Conservation (phyloP, 495 filamentous ascomycete genomes). For the Xylaria castorea region DNA sequence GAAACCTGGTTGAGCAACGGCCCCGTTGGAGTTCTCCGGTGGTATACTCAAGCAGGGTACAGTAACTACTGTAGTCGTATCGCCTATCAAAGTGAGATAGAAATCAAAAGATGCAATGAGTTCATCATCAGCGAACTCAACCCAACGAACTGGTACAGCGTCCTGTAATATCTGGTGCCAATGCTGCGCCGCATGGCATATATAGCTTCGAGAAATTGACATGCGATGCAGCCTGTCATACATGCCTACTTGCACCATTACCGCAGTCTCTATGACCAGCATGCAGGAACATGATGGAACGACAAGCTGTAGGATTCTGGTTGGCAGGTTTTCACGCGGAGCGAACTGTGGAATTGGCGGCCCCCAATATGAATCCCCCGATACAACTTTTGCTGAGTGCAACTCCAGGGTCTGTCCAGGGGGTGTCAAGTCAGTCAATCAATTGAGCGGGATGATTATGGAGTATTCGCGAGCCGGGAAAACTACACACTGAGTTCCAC, state of each 20-base stretch:
- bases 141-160: slow-evolving; percentile 11
- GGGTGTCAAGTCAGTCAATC: neutral
- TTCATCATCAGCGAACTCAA: neutral
- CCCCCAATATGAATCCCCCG: neutral
- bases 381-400: neutral
- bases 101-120: neutral
- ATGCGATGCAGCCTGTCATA: slow-evolving; percentile 8
- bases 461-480: neutral
- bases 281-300: slow-evolving; percentile 4
- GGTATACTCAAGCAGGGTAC: neutral
- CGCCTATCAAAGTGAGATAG: neutral
- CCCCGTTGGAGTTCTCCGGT: slow-evolving; percentile 12
- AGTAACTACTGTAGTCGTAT: neutral
- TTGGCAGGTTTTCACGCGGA: slow-evolving; percentile 10
- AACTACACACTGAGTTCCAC: neutral
- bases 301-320: slow-evolving; percentile 11
- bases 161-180: slow-evolving; percentile 1
- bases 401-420: too few relatives aligned
- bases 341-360: neutral
- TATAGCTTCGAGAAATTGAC: neutral
- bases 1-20: slow-evolving; percentile 19
- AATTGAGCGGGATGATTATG: neutral
- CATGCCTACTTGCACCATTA: slow-evolving; percentile 5
- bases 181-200: slow-evolving; percentile 13
- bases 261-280: neutral